Evolutionary conservation across 805 yeast genomes (phyloP).

Genomic region (Sugiyamaella smithiae): DNA sequence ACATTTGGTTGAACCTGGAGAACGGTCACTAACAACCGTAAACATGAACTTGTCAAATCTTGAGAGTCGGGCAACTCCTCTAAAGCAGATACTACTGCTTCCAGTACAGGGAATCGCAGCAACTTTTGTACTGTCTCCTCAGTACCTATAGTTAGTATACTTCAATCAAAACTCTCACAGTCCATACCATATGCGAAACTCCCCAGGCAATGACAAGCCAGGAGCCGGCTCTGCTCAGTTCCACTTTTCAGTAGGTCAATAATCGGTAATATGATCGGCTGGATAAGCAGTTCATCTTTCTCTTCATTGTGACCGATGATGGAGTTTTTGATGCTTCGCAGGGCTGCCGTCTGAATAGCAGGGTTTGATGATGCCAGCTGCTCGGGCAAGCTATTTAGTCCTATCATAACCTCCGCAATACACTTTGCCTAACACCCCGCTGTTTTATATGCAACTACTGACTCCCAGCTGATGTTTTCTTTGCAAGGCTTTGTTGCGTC

Average conservation of each 20-base stretch:
- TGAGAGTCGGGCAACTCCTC: slow-evolving; percentile 6
- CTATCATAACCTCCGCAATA: slow-evolving; percentile 1
- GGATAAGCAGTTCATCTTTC: slow-evolving; percentile 27
- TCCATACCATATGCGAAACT: slow-evolving; percentile 33
- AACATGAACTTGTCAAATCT: slow-evolving; percentile 13
- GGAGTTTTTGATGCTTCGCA: slow-evolving; percentile 30
- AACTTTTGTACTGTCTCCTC: slow-evolving; percentile 16
- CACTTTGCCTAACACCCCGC: too few species aligned
- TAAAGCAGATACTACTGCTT: slow-evolving; percentile 10
- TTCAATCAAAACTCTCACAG: not conserved
- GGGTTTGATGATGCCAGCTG: slow-evolving; percentile 7
- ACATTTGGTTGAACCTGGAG: slow-evolving; percentile 19
- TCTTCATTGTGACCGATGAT: slow-evolving; percentile 36
- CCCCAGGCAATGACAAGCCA: slow-evolving; percentile 21
- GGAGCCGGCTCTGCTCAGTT: slow-evolving; percentile 12
- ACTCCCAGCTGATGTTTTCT: too few species aligned
- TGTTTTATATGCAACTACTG: too few species aligned
- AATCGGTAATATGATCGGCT: slow-evolving; percentile 24
- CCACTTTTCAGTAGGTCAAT: slow-evolving; percentile 25
- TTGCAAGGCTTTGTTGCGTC: too few species aligned
- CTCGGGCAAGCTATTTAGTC: slow-evolving; percentile 4
- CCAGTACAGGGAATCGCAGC: slow-evolving; percentile 20
- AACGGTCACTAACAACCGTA: slow-evolving; percentile 21
- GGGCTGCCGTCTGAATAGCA: slow-evolving; percentile 20
- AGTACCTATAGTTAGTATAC: slow-evolving; percentile 4